Conservation (phyloP, 805 yeast species). For the Saccharomycopsis sp. region DNA sequence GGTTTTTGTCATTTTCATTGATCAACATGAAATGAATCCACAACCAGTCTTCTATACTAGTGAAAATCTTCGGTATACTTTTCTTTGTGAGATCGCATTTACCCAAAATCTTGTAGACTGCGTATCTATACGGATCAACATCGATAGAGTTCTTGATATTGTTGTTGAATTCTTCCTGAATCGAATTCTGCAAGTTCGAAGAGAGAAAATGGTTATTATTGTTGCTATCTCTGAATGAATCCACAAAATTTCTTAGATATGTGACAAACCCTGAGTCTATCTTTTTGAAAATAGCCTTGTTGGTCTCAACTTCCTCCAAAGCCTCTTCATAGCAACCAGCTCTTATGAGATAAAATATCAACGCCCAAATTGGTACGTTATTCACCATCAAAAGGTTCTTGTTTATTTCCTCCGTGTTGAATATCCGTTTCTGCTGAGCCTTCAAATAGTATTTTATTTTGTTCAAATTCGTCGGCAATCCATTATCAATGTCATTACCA, state of each 20-base stretch:
- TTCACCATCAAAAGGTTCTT: constrained; percentile 61
- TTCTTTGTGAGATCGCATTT: constrained; percentile 71
- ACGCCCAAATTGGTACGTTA: constrained; percentile 91
- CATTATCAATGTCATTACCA: constrained; percentile 39
- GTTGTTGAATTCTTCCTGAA: constrained; percentile 77
- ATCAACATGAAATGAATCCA: constrained; percentile 86
- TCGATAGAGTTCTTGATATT: constrained; percentile 61
- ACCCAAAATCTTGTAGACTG: constrained; percentile 89
- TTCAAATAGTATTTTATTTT: constrained; percentile 62
- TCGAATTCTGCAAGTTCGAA: constrained; percentile 57
- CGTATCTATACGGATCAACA: constrained; percentile 84
- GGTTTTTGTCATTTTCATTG: constrained; percentile 41
- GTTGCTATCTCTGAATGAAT: constrained; percentile 29
- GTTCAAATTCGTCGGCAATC: constrained; percentile 63
- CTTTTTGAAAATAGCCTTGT: constrained; percentile 70
- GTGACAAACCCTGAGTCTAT: constrained; percentile 79
- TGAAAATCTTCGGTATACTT: constrained; percentile 57
- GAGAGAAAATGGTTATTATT: constrained; percentile 45
- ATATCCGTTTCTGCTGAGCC: constrained; percentile 35
- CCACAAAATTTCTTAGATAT: constrained; percentile 65
- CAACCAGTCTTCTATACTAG: constrained; percentile 91
- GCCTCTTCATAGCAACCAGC: constrained; percentile 82
- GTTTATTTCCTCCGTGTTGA: constrained; percentile 42
- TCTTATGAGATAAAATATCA: constrained; percentile 75
- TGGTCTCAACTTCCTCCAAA: constrained; percentile 52